Base-by-base conservation (phyloP, 1,284 basidiomycete species). In the Pyrrhoderma noxium region DNA sequence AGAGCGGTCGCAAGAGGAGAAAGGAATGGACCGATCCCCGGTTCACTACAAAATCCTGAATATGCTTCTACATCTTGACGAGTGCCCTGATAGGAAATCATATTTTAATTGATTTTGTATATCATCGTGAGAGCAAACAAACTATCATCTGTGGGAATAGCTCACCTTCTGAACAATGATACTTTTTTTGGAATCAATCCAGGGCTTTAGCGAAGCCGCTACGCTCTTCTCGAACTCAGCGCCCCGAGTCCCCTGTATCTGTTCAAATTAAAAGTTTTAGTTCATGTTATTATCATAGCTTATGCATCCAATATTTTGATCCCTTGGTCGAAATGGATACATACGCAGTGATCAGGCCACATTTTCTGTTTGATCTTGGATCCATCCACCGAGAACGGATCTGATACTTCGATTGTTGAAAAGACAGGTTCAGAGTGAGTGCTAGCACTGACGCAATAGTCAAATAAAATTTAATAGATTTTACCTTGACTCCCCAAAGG, bases 301-400 rank as follows among this genome's bases (percentile, higher is more conserved):
- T 1, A 25, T n/a, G 14, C 11, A n/a, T n/a, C n/a, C n/a, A n/a
- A n/a, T n/a, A 21, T 40, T 41, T 40, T 41, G 18, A 23, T 37
- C 47, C 16, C 39, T n/a, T 22, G 27, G 25, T 18, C n/a, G n/a
- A 40, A 14, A 40, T 19, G 23, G 13, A n/a, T 25, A 27, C 55
- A 31, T 23, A 58, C 55, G 36, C 57, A 58, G 35, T 58, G 57
- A 45, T 58, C 57, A 14, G 57, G 57, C 57, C 57, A 58, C 25
- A 58, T 42, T 39, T 53, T 52, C 49, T 58, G 57, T 5, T 38
- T 21, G 18, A 54, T 22, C 44, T 11, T 13, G 54, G 51, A 8
- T 48, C 47, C 18, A 37, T 40, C 4, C 44, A 40, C 38, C 13
- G 52, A 47, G 22, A 49, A 56, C 1, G 52, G 52, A 31, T 52